Percentiles rank a stretch among this genome's conserved stretches.
Conservation (phyloP, 305 asterid species). For the Fraxinus velutina region DNA sequence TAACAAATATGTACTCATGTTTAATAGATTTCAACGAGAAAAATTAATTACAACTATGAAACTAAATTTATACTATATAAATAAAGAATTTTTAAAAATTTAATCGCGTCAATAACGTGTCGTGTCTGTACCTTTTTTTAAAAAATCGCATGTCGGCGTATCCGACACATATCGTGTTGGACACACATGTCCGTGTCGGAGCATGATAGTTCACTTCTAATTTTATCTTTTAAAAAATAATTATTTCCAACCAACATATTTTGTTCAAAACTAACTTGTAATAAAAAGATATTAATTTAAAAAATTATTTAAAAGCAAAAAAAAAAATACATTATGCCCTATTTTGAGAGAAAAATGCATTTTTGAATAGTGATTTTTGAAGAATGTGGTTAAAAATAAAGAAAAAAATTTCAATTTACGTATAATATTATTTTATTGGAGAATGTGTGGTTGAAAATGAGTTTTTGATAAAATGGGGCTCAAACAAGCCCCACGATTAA, state of each 20-base stretch:
- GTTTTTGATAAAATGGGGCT: background rate
- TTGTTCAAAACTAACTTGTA: background rate
- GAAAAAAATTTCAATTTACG: too few relatives aligned
- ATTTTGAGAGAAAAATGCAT: background rate
- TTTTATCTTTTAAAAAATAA: background rate
- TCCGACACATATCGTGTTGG: too few relatives aligned
- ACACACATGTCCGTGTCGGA: too few relatives aligned
- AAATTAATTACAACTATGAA: too few relatives aligned
- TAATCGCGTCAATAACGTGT: too few relatives aligned
- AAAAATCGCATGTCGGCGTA: too few relatives aligned
- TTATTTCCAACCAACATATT: background rate
- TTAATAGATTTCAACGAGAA: too few relatives aligned
- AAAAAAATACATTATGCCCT: background rate
- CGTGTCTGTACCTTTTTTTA: too few relatives aligned
- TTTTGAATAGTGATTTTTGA: background rate
- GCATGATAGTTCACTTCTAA: background rate
- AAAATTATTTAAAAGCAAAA: background rate
- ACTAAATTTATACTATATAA: too few relatives aligned
- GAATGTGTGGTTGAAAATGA: background rate
- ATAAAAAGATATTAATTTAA: background rate
- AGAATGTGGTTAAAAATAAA: background rate
- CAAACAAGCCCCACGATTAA: background rate
- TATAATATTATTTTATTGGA: background rate
- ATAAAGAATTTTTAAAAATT: too few relatives aligned
- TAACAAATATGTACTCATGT: too few relatives aligned